Conservation (phyloP, 2,329 filamentous ascomycete species). For the Scytalidium sp. region DNA sequence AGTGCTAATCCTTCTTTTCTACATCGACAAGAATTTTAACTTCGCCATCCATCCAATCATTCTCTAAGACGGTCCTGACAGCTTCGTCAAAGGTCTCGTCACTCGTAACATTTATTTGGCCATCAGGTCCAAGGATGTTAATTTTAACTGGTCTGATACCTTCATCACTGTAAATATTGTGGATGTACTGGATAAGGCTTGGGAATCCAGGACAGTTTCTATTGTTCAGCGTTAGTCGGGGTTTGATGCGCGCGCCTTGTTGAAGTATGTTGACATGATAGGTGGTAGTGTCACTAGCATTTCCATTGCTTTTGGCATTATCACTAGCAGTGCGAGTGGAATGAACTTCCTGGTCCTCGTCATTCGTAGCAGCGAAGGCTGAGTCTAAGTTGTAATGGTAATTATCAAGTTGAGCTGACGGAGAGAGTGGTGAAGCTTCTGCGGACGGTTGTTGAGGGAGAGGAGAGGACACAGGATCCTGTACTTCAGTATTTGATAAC, state of each 20-base stretch:
- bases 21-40: conserved; percentile 21
- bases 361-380: neutral
- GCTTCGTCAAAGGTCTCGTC: conserved; percentile 20
- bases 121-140: conserved; percentile 17
- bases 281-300: conserved; percentile 2
- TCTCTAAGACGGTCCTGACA: conserved; percentile 13
- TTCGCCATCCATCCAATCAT: conserved; percentile 29
- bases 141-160: conserved; percentile 12
- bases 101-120: conserved; percentile 17
- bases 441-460: neutral
- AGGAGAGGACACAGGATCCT: neutral
- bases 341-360: neutral
- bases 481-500: neutral
- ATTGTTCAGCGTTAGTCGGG: conserved; percentile 14
- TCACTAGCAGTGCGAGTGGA: neutral
- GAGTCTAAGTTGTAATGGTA: conserved; percentile 8
- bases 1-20: conserved; percentile 5
- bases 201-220: conserved; percentile 19
- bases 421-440: neutral
- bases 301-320: neutral
- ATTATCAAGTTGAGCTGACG: conserved; percentile 3
- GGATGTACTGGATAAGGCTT: conserved; percentile 20
- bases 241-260: conserved; percentile 15
- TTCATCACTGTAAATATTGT: conserved; percentile 13
- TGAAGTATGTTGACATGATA: conserved; percentile 25